Percentiles rank a stretch among this genome's conserved stretches.
Conservation (phyloP, 116 monocot species). For the Iris pallida region DNA sequence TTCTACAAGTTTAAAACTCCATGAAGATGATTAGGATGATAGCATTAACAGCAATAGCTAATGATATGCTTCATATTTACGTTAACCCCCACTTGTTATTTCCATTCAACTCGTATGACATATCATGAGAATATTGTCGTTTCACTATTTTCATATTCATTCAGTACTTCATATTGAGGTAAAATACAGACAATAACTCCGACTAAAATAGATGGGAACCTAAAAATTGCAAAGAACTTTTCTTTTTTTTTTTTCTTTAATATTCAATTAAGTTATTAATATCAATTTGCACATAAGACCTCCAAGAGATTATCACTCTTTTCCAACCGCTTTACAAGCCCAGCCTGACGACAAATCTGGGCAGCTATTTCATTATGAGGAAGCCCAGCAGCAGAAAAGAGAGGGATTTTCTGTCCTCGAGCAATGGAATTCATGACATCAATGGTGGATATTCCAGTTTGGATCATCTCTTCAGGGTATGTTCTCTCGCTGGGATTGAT, state of each 20-base stretch:
- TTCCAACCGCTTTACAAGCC: constrained; percentile 88
- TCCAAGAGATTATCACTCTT: constrained; percentile 68
- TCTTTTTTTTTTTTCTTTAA: neutral
- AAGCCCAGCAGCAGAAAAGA: constrained; percentile 96
- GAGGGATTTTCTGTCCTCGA: constrained; percentile 97
- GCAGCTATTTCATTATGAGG: constrained; percentile 99
- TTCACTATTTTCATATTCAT: neutral
- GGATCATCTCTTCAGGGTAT: constrained; percentile 99
- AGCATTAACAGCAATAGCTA: no score
- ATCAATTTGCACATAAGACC: constrained; percentile 30
- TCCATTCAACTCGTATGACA: neutral
- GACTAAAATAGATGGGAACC: neutral
- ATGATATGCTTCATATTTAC: no score
- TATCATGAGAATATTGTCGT: neutral
- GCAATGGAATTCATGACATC: constrained; percentile 99
- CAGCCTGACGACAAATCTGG: constrained; percentile 99
- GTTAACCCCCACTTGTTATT: no score
- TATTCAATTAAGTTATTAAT: neutral
- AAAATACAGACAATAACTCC: neutral
- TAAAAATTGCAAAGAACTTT: neutral
- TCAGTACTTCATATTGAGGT: neutral
- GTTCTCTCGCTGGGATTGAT: constrained; percentile 99
- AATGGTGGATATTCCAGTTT: constrained; percentile 99
- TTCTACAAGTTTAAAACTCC: no score
- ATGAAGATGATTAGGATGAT: no score